A percentile compares a stretch with the other conserved stretches of the same genome.
Evolutionary conservation across 2,329 filamentous ascomycete species (phyloP).

Genomic region (Juglanconis oblonga): DNA sequence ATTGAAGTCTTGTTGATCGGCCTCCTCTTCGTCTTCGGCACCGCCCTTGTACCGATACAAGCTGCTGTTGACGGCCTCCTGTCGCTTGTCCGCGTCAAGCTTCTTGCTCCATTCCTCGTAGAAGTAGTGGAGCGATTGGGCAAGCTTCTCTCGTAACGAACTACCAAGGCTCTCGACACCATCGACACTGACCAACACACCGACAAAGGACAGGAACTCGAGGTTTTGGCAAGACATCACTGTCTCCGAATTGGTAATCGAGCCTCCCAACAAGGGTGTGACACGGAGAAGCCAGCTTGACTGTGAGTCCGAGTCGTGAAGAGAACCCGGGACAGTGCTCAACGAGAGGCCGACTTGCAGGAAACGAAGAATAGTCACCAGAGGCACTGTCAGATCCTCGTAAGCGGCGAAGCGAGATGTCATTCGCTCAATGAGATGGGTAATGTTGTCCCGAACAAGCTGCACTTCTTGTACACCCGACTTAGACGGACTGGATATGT

Average conservation of each 20-base stretch:
- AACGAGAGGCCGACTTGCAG: constrained; percentile 73
- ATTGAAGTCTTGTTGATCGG: constrained; percentile 70
- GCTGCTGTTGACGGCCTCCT: constrained; percentile 69
- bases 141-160: constrained; percentile 51
- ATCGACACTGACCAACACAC: constrained; percentile 45
- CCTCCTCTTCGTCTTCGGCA: constrained; percentile 71
- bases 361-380: constrained; percentile 75
- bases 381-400: constrained; percentile 77
- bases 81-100: constrained; percentile 71
- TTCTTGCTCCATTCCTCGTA: constrained; percentile 79
- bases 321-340: constrained; percentile 22
- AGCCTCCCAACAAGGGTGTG: constrained; percentile 57
- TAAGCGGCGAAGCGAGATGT: constrained; percentile 71
- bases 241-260: constrained; percentile 27
- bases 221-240: constrained; percentile 32
- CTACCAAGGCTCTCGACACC: constrained; percentile 38
- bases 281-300: constrained; percentile 37
- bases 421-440: constrained; percentile 68
- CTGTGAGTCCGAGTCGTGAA: background rate
- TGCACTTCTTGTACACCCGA: constrained; percentile 42
- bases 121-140: constrained; percentile 67
- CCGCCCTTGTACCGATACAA: constrained; percentile 82
- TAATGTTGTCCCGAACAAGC: constrained; percentile 55
- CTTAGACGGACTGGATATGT: constrained; percentile 27
- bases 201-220: constrained; percentile 51